Percentiles rank a stretch among this genome's conserved stretches.
phyloP scores from a whole-genome alignment of 768 basidiomycete species.

The Gymnopilus junonius region DNA sequence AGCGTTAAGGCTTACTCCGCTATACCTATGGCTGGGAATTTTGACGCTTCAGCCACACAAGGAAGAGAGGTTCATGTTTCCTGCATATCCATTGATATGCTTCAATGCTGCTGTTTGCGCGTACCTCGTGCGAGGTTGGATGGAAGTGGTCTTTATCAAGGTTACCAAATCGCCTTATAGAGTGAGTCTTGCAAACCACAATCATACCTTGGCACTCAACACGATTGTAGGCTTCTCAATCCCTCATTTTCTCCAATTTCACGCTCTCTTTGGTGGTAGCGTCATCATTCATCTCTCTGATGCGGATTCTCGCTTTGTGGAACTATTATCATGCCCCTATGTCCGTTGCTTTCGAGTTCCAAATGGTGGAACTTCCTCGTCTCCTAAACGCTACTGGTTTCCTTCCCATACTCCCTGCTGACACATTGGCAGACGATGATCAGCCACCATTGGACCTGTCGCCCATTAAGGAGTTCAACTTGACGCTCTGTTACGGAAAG shows the following conservation, averaged over 20 bases:
- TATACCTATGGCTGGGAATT: constrained; percentile 90
- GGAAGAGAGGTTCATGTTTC: constrained; percentile 99
- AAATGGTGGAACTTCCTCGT: constrained; percentile 78
- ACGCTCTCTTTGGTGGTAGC: constrained; percentile 73
- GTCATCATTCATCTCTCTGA: constrained; percentile 71
- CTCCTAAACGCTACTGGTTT: constrained; percentile 76
- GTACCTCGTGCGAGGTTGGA: constrained; percentile 86
- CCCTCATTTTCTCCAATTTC: constrained; percentile 73
- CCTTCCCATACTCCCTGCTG: constrained; percentile 49
- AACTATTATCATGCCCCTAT: constrained; percentile 93
- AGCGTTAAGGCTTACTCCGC: constrained; percentile 76
- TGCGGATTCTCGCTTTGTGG: constrained; percentile 82
- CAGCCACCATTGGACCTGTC: constrained; percentile 64
- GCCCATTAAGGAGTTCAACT: constrained; percentile 67
- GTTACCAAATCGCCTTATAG: constrained; percentile 84
- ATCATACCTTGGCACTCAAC: constrained; percentile 1
- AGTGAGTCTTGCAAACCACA: constrained; percentile 48
- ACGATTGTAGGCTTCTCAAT: constrained; percentile 68
- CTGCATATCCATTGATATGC: constrained; percentile 87
- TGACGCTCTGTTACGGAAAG: constrained; percentile 86
- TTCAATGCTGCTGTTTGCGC: constrained; percentile 93
- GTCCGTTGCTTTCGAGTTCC: constrained; percentile 68
- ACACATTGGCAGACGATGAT: constrained; percentile 44
- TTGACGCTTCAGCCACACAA: constrained; percentile 88
- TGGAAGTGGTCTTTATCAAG: constrained; percentile 76